Base-by-base conservation (phyloP, 1,284 basidiomycete species). In the Thelephora terrestris region DNA sequence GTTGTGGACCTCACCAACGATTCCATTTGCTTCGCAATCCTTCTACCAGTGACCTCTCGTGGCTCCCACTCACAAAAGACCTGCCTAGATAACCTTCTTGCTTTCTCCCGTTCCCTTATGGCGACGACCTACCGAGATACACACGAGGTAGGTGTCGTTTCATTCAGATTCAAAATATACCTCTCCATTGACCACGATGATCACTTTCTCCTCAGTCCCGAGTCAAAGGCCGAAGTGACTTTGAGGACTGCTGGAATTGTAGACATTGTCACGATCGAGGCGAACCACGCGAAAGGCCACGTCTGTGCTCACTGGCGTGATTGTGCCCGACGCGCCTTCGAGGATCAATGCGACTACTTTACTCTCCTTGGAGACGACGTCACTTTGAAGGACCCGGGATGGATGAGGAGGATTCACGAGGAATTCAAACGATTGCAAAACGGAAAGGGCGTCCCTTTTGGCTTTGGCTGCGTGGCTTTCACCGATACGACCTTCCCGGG, bases 311-410 rank as follows among this genome's bases (percentile, higher is more conserved):
- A 79, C 16, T 81, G 78, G 79, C 58, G 73, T 34, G 64, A 72
- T 35, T 69, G 68, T 42, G 75, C 79, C 7, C 62, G 57, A 36
- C 55, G 51, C 43, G 79, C 78, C 5, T 78, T 68, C 66, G 40
- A 64, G 18, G 74, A 76, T 42, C 53, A 58, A 0, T 76, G 71
- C 49, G 69, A 76, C 48, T 80, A 76, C 54, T 69, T 73, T 50
- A 64, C 70, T 4, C 67, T 80, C n/a, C 63, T 79, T 64, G 76
- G 76, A 6, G 76, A 80, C 50, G 77, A 79, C 50, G 70, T 79
- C 2, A 56, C 62, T 23, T 51, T 80, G 6, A 55, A 66, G 17
- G 73, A 78, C 45, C 64, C 71, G 48, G 70, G 70, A 4, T 81
- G 79, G 79, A 71, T 78, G 66, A 57, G 67, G 10, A 54, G 65